Conservation (phyloP, 768 basidiomycete species). For the Kwoniella bestiolae region DNA sequence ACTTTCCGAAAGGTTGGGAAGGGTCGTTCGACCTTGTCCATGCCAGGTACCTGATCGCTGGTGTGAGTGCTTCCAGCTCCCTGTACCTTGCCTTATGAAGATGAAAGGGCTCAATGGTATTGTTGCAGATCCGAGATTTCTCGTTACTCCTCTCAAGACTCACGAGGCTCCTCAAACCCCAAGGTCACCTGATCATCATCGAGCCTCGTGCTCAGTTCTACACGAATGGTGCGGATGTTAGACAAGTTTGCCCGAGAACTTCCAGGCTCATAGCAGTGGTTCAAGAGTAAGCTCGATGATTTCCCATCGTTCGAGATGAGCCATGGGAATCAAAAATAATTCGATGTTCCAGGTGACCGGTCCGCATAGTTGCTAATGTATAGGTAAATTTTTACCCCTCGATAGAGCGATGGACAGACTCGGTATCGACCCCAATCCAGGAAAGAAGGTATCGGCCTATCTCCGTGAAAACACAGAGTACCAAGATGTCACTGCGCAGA, state of each 20-base stretch:
- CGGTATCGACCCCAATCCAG: conserved; percentile 14
- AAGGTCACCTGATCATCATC: conserved; percentile 3
- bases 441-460: conserved; percentile 3
- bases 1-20: conserved; percentile 8
- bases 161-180: conserved; percentile 2
- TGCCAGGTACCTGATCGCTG: conserved; percentile 10
- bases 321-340: background rate
- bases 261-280: background rate
- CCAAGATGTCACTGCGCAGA: background rate
- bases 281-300: conserved; percentile 3
- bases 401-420: conserved; percentile 1
- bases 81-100: no score
- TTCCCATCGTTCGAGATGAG: background rate
- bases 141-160: conserved; percentile 1
- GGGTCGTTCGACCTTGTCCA: conserved; percentile 23
- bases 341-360: background rate
- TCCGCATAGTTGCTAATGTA: no score
- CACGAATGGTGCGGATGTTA: background rate
- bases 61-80: conserved; percentile 14
- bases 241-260: background rate
- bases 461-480: background rate
- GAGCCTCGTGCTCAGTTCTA: conserved; percentile 6
- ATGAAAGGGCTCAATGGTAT: no score
- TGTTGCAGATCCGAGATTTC: conserved; percentile 21
- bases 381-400: no score